Evolutionary conservation across 352 stramenopile genomes (phyloP), one percentile per base, ranked within the genome.

Genomic region (Globisporangium uncinulatum): DNA sequence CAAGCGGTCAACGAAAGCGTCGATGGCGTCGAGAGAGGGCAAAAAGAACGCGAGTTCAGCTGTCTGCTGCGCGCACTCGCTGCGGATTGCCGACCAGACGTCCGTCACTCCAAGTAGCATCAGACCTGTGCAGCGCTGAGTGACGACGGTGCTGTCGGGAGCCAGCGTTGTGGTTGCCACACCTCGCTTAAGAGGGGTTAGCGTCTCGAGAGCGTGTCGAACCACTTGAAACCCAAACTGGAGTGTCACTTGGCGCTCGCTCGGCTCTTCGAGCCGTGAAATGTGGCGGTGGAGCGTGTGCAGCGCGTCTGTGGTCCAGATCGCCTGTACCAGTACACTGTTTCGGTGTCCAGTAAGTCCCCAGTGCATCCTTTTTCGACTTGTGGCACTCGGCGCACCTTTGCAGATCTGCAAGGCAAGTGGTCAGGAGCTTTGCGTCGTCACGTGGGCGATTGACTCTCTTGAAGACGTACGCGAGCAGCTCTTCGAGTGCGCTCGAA

Each of bases 81-180:
- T 86, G 15, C 78, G 80, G 8, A 91, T 74, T 19, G 74, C 74
- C 2, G 80, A 91, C 80, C 80, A 91, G 34, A 91, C 57, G 46
- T 91, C 80, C 0, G 71, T 86, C 11, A 83, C 56, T 0, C 75
- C 75, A 24, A 86, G 62, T 11, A 85, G 19, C 39, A 88, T 21
- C 13, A 87, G 20, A 3, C 59, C 54, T 39, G 53, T 41, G 21
- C 45, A 67, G 20, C 44, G 19, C 17, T 54, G 43, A 54, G 11
- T 3, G 19, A 53, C 14, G 13, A 17, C 19, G n/a, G 21, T 13
- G 41, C 20, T 46, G 15, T 21, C 4, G 15, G 14, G 10, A 4
- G 24, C 24, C 24, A 29, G 24, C 24, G 24, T 29, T 24, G 41
- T 7, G 3, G 41, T 21, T 19, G 14, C 41, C 41, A 10, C 15